Base-by-base conservation (phyloP, 768 basidiomycete genomes). In the Lepiota brunneoincarnata region DNA sequence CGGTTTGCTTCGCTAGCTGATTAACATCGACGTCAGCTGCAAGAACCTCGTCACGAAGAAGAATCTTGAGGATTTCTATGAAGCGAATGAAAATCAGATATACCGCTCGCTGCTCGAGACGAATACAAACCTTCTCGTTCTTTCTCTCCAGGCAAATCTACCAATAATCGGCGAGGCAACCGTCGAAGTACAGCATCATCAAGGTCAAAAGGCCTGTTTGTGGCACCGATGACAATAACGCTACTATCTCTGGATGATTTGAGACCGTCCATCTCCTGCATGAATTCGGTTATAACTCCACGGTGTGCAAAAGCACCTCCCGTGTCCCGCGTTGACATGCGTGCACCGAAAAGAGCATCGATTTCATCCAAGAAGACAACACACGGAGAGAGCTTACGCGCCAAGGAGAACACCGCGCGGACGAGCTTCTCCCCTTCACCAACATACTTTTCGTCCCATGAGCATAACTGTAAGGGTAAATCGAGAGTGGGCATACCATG, bases 231-330 rank as follows among this genome's bases (percentile, higher is more conserved):
- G 45, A 98, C 86, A 52, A 96, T 87, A 53, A 97, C 84, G 57
- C 83, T 83, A 58, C 90, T 84, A 50, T 93, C 89, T 58, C 79
- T 80, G 24, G 84, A 86, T 7, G 89, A 81, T 65, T 84, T 89
- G 54, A 98, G 72, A 2, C 94, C 94, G 62, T 98, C 94, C 93
- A 98, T 96, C 67, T 96, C 93, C 64, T 91, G 90, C 91, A 94
- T 93, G 67, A 93, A 93, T 68, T 94, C 90, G 9, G 91, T 93
- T 65, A 91, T 88, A 48, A 95, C 83, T 41, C 91, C 89, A 37
- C 93, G 78, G 62, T 96, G 93, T 4, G 92, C 91, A 62, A 89
- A 79, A 11, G 83, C 84, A 51, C 92, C 85, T 7, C 88, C 90
- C 37, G 84, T 85, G 49, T 90, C 88, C 10, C 87, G 79, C 2